Evolutionary conservation across 2,329 filamentous ascomycete genomes (phyloP).

Genomic region (Ophiostoma ips): DNA sequence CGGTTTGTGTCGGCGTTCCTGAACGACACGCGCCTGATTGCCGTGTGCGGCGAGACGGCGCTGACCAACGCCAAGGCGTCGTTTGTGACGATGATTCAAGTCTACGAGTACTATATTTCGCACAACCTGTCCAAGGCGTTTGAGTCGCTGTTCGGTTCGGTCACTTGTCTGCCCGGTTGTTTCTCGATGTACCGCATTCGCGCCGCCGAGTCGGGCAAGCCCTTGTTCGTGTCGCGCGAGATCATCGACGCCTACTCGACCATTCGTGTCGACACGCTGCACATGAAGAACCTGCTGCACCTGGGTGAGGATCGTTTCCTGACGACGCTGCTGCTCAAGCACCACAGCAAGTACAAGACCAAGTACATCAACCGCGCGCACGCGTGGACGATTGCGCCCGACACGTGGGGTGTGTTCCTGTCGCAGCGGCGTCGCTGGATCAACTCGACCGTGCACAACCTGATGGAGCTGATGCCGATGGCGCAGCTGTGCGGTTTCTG

Average conservation of each 20-base stretch:
- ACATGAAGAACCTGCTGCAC: slow-evolving; percentile 97
- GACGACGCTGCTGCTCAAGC: slow-evolving; percentile 85
- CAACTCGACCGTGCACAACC: slow-evolving; percentile 96
- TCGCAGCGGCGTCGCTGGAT: slow-evolving; percentile 99
- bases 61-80: slow-evolving; percentile 87
- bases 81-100: slow-evolving; percentile 97
- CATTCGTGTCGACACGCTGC: slow-evolving; percentile 91
- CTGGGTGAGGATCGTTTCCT: slow-evolving; percentile 95
- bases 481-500: slow-evolving; percentile 97
- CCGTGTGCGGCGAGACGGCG: slow-evolving; percentile 85
- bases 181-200: slow-evolving; percentile 99
- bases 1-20: slow-evolving; percentile 87
- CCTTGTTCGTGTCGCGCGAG: slow-evolving; percentile 88
- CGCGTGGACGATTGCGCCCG: slow-evolving; percentile 93
- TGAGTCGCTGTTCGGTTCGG: slow-evolving; percentile 91
- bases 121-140: slow-evolving; percentile 96
- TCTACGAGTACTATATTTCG: slow-evolving; percentile 99
- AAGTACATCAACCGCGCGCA: slow-evolving; percentile 90
- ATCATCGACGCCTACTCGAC: slow-evolving; percentile 78
- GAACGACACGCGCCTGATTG: slow-evolving; percentile 85
- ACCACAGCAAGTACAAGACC: slow-evolving; percentile 89
- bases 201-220: slow-evolving; percentile 86
- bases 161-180: slow-evolving; percentile 95
- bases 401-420: slow-evolving; percentile 86
- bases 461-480: slow-evolving; percentile 87